A percentile compares a stretch with the other conserved stretches of the same genome.
phyloP scores from a whole-genome alignment of 2,329 filamentous ascomycete genomes.

The Diaporthe ilicicola region DNA sequence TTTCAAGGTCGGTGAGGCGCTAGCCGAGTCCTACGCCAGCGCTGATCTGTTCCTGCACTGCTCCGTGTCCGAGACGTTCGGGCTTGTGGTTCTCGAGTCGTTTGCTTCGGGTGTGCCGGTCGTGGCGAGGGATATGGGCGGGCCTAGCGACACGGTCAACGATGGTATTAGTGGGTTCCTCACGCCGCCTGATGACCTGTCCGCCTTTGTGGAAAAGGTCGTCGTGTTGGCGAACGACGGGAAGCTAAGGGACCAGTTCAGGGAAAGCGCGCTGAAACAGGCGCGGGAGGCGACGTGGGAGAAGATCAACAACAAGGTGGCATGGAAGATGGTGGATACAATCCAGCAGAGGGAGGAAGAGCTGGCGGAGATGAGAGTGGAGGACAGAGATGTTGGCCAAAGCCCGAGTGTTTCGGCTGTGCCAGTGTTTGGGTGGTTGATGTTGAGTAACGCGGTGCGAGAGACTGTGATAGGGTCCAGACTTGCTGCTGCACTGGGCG shows the following conservation, averaged over 20 bases:
- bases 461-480: slow-evolving; percentile 53
- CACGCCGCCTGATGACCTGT: slow-evolving; percentile 65
- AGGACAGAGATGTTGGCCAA: slow-evolving; percentile 32
- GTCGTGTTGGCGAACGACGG: slow-evolving; percentile 57
- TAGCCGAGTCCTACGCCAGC: slow-evolving; percentile 73
- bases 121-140: slow-evolving; percentile 73
- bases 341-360: slow-evolving; percentile 55
- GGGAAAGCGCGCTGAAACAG: slow-evolving; percentile 57
- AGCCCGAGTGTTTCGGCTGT: slow-evolving; percentile 30
- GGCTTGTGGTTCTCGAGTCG: slow-evolving; percentile 73
- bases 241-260: slow-evolving; percentile 54
- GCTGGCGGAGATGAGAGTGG: slow-evolving; percentile 37
- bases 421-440: slow-evolving; percentile 55
- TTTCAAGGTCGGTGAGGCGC: slow-evolving; percentile 66
- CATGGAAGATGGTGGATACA: slow-evolving; percentile 67
- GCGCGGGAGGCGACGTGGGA: slow-evolving; percentile 75
- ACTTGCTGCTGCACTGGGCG: slow-evolving; percentile 53
- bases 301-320: slow-evolving; percentile 75
- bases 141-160: slow-evolving; percentile 72
- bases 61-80: slow-evolving; percentile 77
- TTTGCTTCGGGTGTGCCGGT: slow-evolving; percentile 78
- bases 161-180: slow-evolving; percentile 69
- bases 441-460: slow-evolving; percentile 51
- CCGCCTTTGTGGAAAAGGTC: slow-evolving; percentile 64
- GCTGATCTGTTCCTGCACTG: slow-evolving; percentile 77